Percentiles rank a stretch among this genome's conserved stretches.
Conservation (phyloP, 2,329 filamentous ascomycete genomes). For the Nigrospora osmanthi region DNA sequence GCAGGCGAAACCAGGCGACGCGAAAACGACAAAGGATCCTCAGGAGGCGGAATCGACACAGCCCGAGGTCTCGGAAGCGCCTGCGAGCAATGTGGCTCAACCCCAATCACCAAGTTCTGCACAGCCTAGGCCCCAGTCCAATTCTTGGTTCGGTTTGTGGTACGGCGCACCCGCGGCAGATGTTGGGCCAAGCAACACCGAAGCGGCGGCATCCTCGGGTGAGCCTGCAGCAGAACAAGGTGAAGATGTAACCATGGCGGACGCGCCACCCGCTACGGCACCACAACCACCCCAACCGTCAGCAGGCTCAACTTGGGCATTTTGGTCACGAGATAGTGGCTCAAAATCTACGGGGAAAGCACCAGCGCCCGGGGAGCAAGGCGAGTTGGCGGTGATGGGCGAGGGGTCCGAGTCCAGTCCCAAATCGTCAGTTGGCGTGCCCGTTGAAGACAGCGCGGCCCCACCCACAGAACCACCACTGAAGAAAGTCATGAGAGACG, state of each 20-base stretch:
- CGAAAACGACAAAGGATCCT: neutral
- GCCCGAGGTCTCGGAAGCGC: neutral
- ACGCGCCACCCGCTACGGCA: slow-evolving; percentile 25
- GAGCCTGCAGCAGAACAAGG: slow-evolving; percentile 19
- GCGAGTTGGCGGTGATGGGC: slow-evolving; percentile 48
- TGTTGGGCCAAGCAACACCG: slow-evolving; percentile 1
- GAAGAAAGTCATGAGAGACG: slow-evolving; percentile 17
- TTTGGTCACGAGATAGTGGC: slow-evolving; percentile 61
- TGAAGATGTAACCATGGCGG: slow-evolving; percentile 34
- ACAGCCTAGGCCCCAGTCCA: slow-evolving; percentile 12
- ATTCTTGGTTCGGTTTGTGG: slow-evolving; percentile 29
- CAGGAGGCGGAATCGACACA: slow-evolving; percentile 3
- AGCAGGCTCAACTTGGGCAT: slow-evolving; percentile 66
- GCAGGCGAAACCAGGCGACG: neutral
- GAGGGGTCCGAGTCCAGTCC: slow-evolving; percentile 50
- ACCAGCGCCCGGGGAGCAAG: slow-evolving; percentile 28
- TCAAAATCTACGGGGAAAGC: slow-evolving; percentile 25
- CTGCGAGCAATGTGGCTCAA: slow-evolving; percentile 4
- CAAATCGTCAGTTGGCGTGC: slow-evolving; percentile 33
- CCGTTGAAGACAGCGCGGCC: slow-evolving; percentile 25
- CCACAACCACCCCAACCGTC: slow-evolving; percentile 25
- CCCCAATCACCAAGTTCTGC: slow-evolving; percentile 7
- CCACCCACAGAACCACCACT: slow-evolving; percentile 24
- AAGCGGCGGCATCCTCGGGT: slow-evolving; percentile 10
- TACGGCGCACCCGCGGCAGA: slow-evolving; percentile 9